Evolutionary conservation across 2,329 filamentous ascomycete genomes (phyloP), one percentile per base, ranked within the genome.

Genomic region (Alternaria gansuensis): DNA sequence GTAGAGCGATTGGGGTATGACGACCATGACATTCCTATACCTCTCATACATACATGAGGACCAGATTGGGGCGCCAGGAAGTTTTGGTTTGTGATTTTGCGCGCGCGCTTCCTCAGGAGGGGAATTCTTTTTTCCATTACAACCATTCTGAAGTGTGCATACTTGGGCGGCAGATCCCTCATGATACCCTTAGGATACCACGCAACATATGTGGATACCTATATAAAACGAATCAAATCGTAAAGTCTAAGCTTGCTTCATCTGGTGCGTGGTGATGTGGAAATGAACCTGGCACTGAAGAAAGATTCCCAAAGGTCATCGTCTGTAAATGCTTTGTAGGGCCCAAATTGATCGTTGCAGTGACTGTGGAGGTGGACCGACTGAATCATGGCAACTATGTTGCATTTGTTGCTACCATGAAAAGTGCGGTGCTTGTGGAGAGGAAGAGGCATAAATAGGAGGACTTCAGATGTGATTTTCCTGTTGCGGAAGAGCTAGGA

Each of bases 161-260:
- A 66, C 59, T 67, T 57, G 50, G 52, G 57, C 46, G 62, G 61
- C 48, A 44, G 54, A 57, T 26, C 59, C 61, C 63, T 66, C 53
- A 67, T 67, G 65, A 67, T 67, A 67, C 65, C 65, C 65, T 63
- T 64, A 50, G 63, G 65, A 65, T 58, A 52, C 55, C 57, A 37
- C 51, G 37, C 45, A 57, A 46, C 52, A 65, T 54, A 55, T 55
- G 56, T 62, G 49, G 51, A 39, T 36, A 52, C 56, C 55, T 53
- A 65, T 57, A 60, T 52, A 67, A 65, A 65, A 65, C 56, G 54
- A 64, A 67, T 67, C 50, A 50, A 64, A 67, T 60, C 54, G 61
- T 64, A 55, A 64, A 64, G 21, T 54, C 36, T 56, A 51, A 49
- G 41, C 14, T 5, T 28, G 40, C 14, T 28, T 17, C 9, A 14